Base-by-base conservation (phyloP, 1,284 basidiomycete species). In the Cystobasidium sp. region DNA sequence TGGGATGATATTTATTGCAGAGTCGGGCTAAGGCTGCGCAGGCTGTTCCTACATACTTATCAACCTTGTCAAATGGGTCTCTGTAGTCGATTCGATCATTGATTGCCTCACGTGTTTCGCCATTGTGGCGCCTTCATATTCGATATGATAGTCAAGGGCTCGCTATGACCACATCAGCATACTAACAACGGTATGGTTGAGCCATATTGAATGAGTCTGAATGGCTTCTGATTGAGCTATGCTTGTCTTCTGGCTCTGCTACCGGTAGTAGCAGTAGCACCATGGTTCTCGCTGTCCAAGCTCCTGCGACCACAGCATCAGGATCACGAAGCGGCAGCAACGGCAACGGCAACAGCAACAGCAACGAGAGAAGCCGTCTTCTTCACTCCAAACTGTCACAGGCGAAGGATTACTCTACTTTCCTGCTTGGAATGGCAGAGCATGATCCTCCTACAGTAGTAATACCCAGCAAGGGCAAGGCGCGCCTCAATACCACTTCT, bases 371-470 rank as follows among this genome's bases (percentile, higher is more conserved):
- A 10, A 53, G 20, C 39, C 14, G 64, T 66, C 64, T 66, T 41
- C 64, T 66, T 31, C 22, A 43, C 37, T 52, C 47, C 64, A 51
- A 53, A 18, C 51, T 66, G 24, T n/a, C 47, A 2, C n/a, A 24
- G n/a, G 64, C 51, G 44, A 43, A 18, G 49, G n/a, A 66, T 22
- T 66, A 66, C 39, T 66, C 64, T 47, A 66, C 64, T 8, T 66
- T 66, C 64, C 64, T 66, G 44, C 64, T 66, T 41, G 64, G 64
- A 66, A 66, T 66, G 64, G 64, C 64, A 47, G 64, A 66, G 49
- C 64, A 66, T 53, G 47, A 66, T 66, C 64, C 64, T 14, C 64
- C 64, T 18, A 31, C 46, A 12, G 49, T 66, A 22, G 64, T 66
- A 6, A 53, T 66, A 31, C 64, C 64, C 22, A 66, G 64, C 51